Evolutionary conservation across 2,329 filamentous ascomycete genomes (phyloP), one percentile per base, ranked within the genome.

Genomic region (Xylaria sp.): DNA sequence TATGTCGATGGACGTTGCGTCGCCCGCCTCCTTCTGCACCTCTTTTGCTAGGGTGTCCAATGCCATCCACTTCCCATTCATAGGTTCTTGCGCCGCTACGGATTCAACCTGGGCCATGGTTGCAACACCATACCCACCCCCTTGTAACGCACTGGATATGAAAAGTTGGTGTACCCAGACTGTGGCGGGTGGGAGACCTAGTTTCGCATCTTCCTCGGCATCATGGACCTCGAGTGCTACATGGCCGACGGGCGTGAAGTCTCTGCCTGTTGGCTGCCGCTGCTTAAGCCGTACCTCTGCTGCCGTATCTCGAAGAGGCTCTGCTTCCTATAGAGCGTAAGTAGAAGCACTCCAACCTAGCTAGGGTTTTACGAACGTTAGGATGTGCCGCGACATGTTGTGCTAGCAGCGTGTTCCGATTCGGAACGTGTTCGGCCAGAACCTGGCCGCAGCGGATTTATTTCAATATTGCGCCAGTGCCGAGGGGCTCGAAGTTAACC

Each of bases 91-190:
- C 9, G 76, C 63, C 15, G 80, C 79, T 63, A 80, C 60, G 25
- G 66, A 70, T 65, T 84, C 82, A 50, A 77, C 72, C 44, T 76
- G 72, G 4, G 71, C 73, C 80, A 84, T 83, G 37, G 80, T 76
- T 15, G 74, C 76, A 57, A 76, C 75, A 59, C 81, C 81, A 25
- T 81, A 76, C 5, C 82, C 81, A 44, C 76, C 74, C 15, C 74
- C 70, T 68, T 82, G 82, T 37, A 83, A 73, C 1, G 76, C 76
- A 72, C 76, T 77, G 48, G 82, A 83, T 65, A 84, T 77, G 73
- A 81, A 84, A 20, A 84, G 77, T 7, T 77, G 78, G 60, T 81
- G 81, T 37, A 83, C 73, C 81, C 82, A 84, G 41, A 80, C 74
- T 4, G 79, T 80, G 13, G 72, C 75, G 15, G 73, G 68, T 12